phyloP scores from a whole-genome alignment of 768 basidiomycete species.

The Chalciporus pseudorubinellus region DNA sequence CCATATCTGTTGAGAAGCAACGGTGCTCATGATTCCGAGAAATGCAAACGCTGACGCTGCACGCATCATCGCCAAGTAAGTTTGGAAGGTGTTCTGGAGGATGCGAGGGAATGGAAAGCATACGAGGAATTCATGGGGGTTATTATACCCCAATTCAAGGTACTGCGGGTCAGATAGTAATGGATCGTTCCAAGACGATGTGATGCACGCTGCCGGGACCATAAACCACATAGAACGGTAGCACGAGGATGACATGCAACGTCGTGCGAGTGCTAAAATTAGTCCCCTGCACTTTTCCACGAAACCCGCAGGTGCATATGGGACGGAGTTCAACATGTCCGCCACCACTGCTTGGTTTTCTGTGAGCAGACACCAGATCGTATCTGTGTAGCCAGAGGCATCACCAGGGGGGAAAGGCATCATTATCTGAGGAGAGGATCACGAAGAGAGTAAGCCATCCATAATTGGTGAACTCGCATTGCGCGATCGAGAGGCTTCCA shows the following conservation, averaged over 20 bases:
- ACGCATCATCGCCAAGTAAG: slow-evolving; percentile 10
- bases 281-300: neutral
- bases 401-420: too few relatives aligned
- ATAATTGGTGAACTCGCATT: too few relatives aligned
- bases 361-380: too few relatives aligned
- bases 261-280: neutral
- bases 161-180: slow-evolving; percentile 5
- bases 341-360: too few relatives aligned
- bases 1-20: slow-evolving; percentile 50
- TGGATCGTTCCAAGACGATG: neutral
- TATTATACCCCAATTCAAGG: slow-evolving; percentile 16
- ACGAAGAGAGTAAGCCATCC: too few relatives aligned
- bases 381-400: too few relatives aligned
- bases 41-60: slow-evolving; percentile 14
- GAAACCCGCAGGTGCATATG: neutral
- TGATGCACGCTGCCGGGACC: neutral
- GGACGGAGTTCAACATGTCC: neutral
- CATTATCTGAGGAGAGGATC: too few relatives aligned
- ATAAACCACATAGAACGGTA: neutral
- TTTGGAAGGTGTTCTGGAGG: neutral
- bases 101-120: slow-evolving; percentile 4
- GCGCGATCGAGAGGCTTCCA: too few relatives aligned
- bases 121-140: neutral
- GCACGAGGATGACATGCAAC: neutral
- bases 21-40: slow-evolving; percentile 21